These are phyloP conservation scores for Ascochyta clinopodiicola DNA, from an alignment of 2,329 filamentous ascomycete genomes.

Conservation along the genomic window DNA sequence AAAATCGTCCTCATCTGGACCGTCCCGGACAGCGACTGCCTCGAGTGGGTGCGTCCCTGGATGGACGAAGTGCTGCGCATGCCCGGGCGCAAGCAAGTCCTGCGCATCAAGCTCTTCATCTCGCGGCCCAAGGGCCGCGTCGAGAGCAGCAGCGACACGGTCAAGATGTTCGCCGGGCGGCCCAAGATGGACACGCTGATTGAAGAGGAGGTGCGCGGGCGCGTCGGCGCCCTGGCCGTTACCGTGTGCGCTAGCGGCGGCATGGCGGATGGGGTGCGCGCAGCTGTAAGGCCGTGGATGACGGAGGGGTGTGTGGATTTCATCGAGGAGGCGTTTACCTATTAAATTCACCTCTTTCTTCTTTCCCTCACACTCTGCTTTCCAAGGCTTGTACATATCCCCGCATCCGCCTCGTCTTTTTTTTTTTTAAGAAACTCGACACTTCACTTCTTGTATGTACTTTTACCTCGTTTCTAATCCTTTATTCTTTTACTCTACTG, in stretches of 20 bases:
- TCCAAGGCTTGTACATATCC: not conserved
- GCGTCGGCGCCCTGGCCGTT: constrained; percentile 66
- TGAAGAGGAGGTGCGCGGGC: constrained; percentile 61
- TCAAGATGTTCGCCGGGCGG: constrained; percentile 68
- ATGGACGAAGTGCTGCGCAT: constrained; percentile 70
- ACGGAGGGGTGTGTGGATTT: constrained; percentile 65
- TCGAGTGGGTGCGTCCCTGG: constrained; percentile 69
- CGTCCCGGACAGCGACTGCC: constrained; percentile 72
- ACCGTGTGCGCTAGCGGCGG: constrained; percentile 69
- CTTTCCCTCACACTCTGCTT: not conserved
- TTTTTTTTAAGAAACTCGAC: no score
- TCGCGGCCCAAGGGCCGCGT: constrained; percentile 65
- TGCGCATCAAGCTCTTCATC: constrained; percentile 68
- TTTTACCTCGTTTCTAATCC: constrained; percentile 25
- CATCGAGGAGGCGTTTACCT: constrained; percentile 71
- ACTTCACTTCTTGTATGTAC: constrained; percentile 31
- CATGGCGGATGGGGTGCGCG: constrained; percentile 67
- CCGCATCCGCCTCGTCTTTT: no score
- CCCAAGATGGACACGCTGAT: constrained; percentile 63
- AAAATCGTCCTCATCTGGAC: constrained; percentile 80
- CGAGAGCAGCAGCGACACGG: constrained; percentile 62
- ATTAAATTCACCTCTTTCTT: constrained; percentile 46
- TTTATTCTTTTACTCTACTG: constrained; percentile 12
- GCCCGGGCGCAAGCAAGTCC: constrained; percentile 63
- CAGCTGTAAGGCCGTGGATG: constrained; percentile 60